Base-by-base conservation (phyloP, 2,329 filamentous ascomycete species). In the Pseudogymnoascus sp. region DNA sequence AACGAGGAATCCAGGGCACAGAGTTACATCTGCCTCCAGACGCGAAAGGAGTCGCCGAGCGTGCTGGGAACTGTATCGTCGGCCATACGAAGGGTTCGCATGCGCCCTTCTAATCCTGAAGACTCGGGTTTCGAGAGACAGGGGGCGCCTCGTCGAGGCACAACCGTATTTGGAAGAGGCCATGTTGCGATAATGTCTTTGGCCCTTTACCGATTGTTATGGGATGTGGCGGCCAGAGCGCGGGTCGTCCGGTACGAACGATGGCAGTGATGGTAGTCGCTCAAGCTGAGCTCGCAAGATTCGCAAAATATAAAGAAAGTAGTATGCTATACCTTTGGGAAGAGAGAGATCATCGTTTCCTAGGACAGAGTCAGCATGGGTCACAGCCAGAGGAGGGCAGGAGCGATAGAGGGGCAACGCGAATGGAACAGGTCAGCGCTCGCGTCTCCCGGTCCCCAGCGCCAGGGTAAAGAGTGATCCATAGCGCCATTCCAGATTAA, bases 301-400 rank as follows among this genome's bases (percentile, higher is more conserved):
- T 28, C n/a, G 26, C n/a, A 19, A 57, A 19, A 57, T 31, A 31
- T 17, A 57, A 31, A 50, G 57, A 61, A 31, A 60, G 64, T 61
- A 65, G 61, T 47, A 60, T 26, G 21, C 19, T 63, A 33, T 79
- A 86, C 84, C 84, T 77, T 87, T 87, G 28, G 85, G 85, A 19
- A 87, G 77, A 59, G 84, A 87, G 67, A 87, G 74, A 68, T 87
- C 85, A 70, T 87, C 85, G 67, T 83, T 86, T 62, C 76, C 84
- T 87, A 65, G n/a, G 57, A 47, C 33, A 33, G 57, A 38, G 53
- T 26, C 36, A n/a, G 40, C 26, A 57, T 57, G 5, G n/a, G 11
- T 57, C 26, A 57, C 47, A 19, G 15, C n/a, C 26, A 57, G 26
- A 31, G 28, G 17, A 33, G 31, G 31, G 19, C 17, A 42, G 59